Base-by-base conservation (phyloP, 164 flowering plant genomes). In the Brasenia schreberi region DNA sequence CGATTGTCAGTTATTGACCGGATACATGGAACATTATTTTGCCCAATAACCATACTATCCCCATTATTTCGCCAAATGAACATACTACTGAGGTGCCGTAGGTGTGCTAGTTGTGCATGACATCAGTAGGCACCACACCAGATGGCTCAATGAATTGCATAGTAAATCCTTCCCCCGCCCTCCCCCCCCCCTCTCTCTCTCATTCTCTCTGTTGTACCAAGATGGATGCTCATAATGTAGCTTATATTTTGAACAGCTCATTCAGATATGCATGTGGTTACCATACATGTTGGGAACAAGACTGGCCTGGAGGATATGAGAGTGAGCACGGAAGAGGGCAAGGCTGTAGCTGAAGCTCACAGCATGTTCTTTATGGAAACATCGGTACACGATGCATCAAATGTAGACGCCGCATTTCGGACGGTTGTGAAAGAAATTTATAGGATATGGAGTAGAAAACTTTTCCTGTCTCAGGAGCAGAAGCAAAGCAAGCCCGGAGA, bases 221-320 rank as follows among this genome's bases (percentile, higher is more conserved):
- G 59, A 4, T n/a, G 14, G 17, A 33, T 42, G 14, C 12, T 5
- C 11, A 10, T 44, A 12, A 5, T 42, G 6, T 60, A 6, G 9
- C 5, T 53, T 59, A 43, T 9, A 16, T 7, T 23, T 67, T 72
- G 73, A 64, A 66, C 89, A 87, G 92, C 84, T 71, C 89, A 87
- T 72, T 87, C 92, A 1, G 87, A 87, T 73, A 87, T 87, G 92
- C 84, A 87, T 65, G 92, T 87, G 33, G 83, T 87, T 7, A 87
- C 92, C n/a, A 82, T 87, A 64, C 85, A 85, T 58, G 81, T 87
- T 27, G 92, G 92, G 39, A 87, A 87, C 81, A 87, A 87, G 74
- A 68, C 85, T 44, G 92, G 85, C 78, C 87, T 87, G 18, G 80
- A 73, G 77, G 87, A 87, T 67, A 82, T 84, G 18, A 79, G 92